These are phyloP conservation scores for Colletotrichum falcatum DNA, from an alignment of 2,329 filamentous ascomycete species.

Conservation along the genomic window DNA sequence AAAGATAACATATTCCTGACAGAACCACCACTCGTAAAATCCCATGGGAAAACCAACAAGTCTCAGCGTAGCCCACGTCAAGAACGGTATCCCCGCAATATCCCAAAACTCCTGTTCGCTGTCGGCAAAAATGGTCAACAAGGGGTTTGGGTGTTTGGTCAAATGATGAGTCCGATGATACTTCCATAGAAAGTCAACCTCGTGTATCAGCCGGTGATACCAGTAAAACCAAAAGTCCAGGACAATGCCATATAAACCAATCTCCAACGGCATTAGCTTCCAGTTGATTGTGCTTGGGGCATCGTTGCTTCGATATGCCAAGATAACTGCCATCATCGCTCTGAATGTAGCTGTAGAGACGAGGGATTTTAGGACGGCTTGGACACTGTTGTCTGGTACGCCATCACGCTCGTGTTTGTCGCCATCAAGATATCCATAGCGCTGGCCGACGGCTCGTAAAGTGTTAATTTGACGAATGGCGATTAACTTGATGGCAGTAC, in stretches of 20 bases:
- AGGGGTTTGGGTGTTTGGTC: conserved; percentile 58
- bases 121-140: conserved; percentile 57
- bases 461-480: conserved; percentile 54
- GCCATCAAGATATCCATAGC: conserved; percentile 57
- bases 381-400: conserved; percentile 54
- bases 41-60: conserved; percentile 54
- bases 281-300: conserved; percentile 47
- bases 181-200: conserved; percentile 54
- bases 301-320: conserved; percentile 46
- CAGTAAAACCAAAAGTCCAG: conserved; percentile 60
- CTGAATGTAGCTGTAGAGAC: conserved; percentile 50
- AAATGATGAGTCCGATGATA: conserved; percentile 60
- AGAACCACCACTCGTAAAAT: conserved; percentile 62
- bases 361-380: conserved; percentile 50
- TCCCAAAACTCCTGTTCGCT: conserved; percentile 57
- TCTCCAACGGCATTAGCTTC: conserved; percentile 53
- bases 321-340: conserved; percentile 50
- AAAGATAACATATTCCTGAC: conserved; percentile 57
- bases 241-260: conserved; percentile 55
- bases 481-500: conserved; percentile 53
- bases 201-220: conserved; percentile 58
- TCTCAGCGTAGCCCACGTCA: conserved; percentile 53
- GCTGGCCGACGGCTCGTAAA: conserved; percentile 53
- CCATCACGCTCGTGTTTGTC: conserved; percentile 57
- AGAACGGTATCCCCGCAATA: conserved; percentile 54